Conservation (phyloP, 2,329 filamentous ascomycete species). For the Colletotrichum euphorbiae region DNA sequence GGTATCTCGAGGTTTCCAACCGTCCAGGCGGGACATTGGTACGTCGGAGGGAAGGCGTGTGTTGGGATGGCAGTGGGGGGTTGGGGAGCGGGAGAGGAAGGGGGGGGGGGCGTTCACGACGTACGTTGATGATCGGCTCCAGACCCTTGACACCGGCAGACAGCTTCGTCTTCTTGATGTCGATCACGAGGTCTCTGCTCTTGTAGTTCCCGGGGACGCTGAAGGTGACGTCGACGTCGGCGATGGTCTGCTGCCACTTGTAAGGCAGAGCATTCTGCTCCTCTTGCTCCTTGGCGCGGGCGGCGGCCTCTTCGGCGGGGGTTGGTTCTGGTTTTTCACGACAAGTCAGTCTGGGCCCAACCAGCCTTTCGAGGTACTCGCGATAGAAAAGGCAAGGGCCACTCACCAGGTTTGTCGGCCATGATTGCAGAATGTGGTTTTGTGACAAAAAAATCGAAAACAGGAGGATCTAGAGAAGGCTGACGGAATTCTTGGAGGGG, state of each 20-base stretch:
- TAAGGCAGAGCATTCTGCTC: slow-evolving; percentile 95
- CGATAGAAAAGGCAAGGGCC: neutral
- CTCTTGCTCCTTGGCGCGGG: slow-evolving; percentile 78
- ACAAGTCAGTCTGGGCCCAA: neutral
- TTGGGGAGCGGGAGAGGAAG: too few relatives aligned
- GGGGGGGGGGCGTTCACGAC: too few relatives aligned
- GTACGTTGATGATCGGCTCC: slow-evolving; percentile 83
- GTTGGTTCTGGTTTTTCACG: slow-evolving; percentile 58
- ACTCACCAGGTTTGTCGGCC: slow-evolving; percentile 52
- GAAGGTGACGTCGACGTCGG: slow-evolving; percentile 84
- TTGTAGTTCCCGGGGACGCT: slow-evolving; percentile 85
- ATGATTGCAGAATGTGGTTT: slow-evolving; percentile 45
- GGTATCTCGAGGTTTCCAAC: too few relatives aligned
- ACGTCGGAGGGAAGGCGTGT: too few relatives aligned
- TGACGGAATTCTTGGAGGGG: slow-evolving; percentile 42
- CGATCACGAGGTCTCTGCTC: slow-evolving; percentile 83
- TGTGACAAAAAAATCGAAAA: slow-evolving; percentile 34
- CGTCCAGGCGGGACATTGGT: too few relatives aligned
- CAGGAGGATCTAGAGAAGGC: slow-evolving; percentile 41
- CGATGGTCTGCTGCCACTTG: slow-evolving; percentile 96
- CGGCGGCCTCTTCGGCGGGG: slow-evolving; percentile 68
- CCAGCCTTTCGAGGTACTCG: neutral
- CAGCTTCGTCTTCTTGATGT: slow-evolving; percentile 82
- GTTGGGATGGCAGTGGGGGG: neutral
- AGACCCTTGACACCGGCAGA: slow-evolving; percentile 90